phyloP scores from a whole-genome alignment of 2,329 filamentous ascomycete species.

The Colletotrichum liriopes region DNA sequence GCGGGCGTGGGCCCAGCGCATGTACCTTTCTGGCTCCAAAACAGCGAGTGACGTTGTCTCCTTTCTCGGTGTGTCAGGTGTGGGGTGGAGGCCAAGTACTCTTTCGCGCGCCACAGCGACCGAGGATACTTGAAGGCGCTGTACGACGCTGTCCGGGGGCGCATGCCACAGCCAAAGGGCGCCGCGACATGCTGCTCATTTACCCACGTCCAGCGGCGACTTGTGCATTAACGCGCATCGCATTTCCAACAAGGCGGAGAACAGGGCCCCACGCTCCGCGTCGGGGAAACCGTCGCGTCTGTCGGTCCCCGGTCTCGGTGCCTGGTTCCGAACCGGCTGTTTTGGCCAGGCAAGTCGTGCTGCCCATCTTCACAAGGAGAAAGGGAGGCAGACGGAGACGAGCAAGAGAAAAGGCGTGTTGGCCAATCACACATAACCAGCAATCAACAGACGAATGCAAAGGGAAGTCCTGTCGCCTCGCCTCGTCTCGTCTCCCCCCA shows the following conservation, averaged over 20 bases:
- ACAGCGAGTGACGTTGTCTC: not conserved
- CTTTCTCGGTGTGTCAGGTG: not conserved
- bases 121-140: not conserved
- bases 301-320: not conserved
- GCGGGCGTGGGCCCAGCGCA: not conserved
- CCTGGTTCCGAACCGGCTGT: conserved; percentile 18
- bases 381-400: not conserved
- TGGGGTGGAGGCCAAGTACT: not conserved
- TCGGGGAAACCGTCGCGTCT: conserved; percentile 38
- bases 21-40: not conserved
- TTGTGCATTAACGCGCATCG: conserved; percentile 30
- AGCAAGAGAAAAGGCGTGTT: not conserved
- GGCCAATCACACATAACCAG: no score
- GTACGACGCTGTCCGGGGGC: conserved; percentile 15
- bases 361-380: not conserved
- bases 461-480: not conserved
- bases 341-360: not conserved
- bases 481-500: conserved; percentile 8
- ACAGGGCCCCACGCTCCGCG: conserved; percentile 18
- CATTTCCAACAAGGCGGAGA: conserved; percentile 7
- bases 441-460: not conserved
- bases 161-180: not conserved
- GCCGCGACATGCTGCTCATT: not conserved
- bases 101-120: conserved; percentile 6
- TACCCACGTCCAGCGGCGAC: not conserved